Base-by-base conservation (phyloP, 768 basidiomycete genomes). In the Mycena floridula region DNA sequence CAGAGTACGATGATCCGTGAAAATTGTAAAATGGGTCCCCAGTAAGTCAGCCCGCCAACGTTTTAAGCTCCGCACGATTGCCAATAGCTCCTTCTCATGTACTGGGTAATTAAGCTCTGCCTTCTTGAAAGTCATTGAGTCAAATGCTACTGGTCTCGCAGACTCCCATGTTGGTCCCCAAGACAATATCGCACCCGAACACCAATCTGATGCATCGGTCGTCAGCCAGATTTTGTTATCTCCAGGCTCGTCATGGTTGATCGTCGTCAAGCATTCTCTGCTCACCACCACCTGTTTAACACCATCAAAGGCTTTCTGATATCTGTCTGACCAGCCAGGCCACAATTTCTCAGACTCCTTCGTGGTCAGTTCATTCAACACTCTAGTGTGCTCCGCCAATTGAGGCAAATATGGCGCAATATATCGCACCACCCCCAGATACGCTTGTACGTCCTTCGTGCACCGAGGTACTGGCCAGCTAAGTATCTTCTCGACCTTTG, bases 371-470 rank as follows among this genome's bases (percentile, higher is more conserved):
- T 48, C 47, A 3, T 47, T 54, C 0, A 67, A 50, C 2, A 63
- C 30, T n/a, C n/a, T n/a, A n/a, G n/a, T n/a, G n/a, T n/a, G n/a
- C n/a, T n/a, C n/a, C n/a, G n/a, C n/a, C n/a, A n/a, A n/a, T n/a
- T n/a, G n/a, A n/a, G n/a, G n/a, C n/a, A n/a, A n/a, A n/a, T n/a
- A n/a, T n/a, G n/a, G n/a, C 36, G 59, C 47, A 0, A 69, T 28
- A 39, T 66, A 71, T 0, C 55, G 48, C 0, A 58, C 57, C 0
- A 70, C 46, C 0, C 67, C 64, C 0, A 72, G 45, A 40, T 68
- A 70, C 0, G 57, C 51, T 0, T 56, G 55, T 1, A 68, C 60
- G 28, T 67, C 56, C 1, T 50, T 58, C 0, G 60, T 52, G 0
- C 48, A 53, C 2, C 22, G 50, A 0, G 65, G 67, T 0, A 15